Conservation (phyloP, 192 early-diverging fungal genomes). For the Coemansia sp. region DNA sequence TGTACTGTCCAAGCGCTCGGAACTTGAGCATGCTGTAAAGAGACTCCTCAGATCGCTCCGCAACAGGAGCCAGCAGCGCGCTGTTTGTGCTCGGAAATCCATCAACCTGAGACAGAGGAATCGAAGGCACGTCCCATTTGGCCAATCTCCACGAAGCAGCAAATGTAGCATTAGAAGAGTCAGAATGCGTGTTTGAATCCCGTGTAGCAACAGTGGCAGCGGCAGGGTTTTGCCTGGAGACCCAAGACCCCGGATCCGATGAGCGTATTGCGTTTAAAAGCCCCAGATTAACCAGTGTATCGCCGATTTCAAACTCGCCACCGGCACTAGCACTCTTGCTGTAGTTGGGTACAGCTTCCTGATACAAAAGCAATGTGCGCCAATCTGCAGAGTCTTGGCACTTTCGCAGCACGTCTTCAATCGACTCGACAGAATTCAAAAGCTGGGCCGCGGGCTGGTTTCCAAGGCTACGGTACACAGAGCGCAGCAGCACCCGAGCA, state of each 20-base stretch:
- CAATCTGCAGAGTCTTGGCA: slow-evolving; percentile 41
- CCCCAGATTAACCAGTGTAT: slow-evolving; percentile 38
- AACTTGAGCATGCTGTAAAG: slow-evolving; percentile 37
- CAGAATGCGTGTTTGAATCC: no score
- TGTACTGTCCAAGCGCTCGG: slow-evolving; percentile 18
- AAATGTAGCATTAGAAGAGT: slow-evolving; percentile 24
- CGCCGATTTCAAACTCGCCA: slow-evolving; percentile 23
- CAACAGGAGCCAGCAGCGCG: slow-evolving; percentile 6
- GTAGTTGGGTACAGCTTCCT: slow-evolving; percentile 26
- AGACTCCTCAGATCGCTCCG: slow-evolving; percentile 19
- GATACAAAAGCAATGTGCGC: slow-evolving; percentile 41
- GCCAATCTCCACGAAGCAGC: slow-evolving; percentile 47
- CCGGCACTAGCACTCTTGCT: not conserved
- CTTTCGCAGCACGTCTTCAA: slow-evolving; percentile 24
- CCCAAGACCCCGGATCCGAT: no score
- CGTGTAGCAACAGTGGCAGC: no score
- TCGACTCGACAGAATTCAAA: slow-evolving; percentile 18
- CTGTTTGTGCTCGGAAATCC: not conserved
- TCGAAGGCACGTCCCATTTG: slow-evolving; percentile 37
- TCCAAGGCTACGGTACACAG: slow-evolving; percentile 29
- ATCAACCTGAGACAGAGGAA: slow-evolving; percentile 8
- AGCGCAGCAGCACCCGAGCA: slow-evolving; percentile 26
- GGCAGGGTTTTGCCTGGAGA: no score
- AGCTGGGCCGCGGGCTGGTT: slow-evolving; percentile 40
- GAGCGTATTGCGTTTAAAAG: slow-evolving; percentile 34